Percentiles rank a stretch among this genome's conserved stretches.
Conservation (phyloP, 306 rosid species). For the Glycine latifolia region DNA sequence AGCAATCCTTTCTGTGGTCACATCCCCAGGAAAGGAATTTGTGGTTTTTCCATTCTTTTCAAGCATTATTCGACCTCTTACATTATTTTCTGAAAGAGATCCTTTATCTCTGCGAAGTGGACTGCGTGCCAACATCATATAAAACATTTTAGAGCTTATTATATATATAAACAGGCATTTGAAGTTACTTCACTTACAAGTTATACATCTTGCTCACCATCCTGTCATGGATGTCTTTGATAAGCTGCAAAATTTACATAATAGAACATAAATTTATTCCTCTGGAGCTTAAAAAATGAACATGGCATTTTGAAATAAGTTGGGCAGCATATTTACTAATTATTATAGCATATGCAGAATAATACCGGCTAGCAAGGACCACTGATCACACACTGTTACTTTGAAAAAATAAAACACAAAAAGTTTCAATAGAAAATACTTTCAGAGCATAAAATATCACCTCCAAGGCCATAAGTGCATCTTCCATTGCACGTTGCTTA, state of each 20-base stretch:
- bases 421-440: slow-evolving; percentile 5
- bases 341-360: slow-evolving; percentile 8
- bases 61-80: slow-evolving; percentile 62
- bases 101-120: slow-evolving; percentile 60
- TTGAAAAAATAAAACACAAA: background rate
- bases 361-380: background rate
- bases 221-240: slow-evolving; percentile 75
- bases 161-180: slow-evolving; percentile 22
- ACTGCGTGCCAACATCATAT: slow-evolving; percentile 58
- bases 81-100: slow-evolving; percentile 57
- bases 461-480: slow-evolving; percentile 93
- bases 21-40: slow-evolving; percentile 80
- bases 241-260: slow-evolving; percentile 66
- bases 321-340: background rate
- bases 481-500: slow-evolving; percentile 97
- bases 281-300: slow-evolving; percentile 19
- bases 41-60: slow-evolving; percentile 75
- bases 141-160: slow-evolving; percentile 30
- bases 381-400: slow-evolving; percentile 2
- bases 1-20: slow-evolving; percentile 66
- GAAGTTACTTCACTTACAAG: slow-evolving; percentile 65
- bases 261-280: slow-evolving; percentile 32
- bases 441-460: slow-evolving; percentile 53
- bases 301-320: slow-evolving; percentile 25
- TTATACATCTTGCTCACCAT: slow-evolving; percentile 83